Percentiles rank a stretch among this genome's conserved stretches.
phyloP scores from a whole-genome alignment of 2,329 filamentous ascomycete species.

The Claviceps pazoutovae region DNA sequence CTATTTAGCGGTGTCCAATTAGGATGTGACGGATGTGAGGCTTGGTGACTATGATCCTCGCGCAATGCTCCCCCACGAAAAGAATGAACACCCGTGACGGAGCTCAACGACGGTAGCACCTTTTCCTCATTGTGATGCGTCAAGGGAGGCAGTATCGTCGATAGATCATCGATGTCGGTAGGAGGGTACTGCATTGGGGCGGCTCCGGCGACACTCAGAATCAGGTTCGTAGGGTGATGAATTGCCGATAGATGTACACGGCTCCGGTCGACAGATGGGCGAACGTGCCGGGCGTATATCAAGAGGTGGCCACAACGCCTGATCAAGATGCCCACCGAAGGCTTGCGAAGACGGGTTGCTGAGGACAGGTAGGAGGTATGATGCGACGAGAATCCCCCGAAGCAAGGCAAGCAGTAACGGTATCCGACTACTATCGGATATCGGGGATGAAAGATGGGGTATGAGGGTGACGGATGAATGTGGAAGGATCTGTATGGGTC shows the following conservation, averaged over 20 bases:
- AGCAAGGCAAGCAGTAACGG: background rate
- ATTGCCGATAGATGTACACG: background rate
- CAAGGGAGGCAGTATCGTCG: conserved; percentile 13
- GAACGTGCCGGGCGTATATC: background rate
- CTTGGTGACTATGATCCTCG: conserved; percentile 6
- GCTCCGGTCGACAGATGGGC: background rate
- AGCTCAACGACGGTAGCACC: conserved; percentile 23
- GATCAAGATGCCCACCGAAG: too few relatives aligned
- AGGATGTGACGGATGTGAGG: conserved; percentile 15
- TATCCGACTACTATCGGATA: background rate
- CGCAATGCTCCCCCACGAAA: conserved; percentile 11
- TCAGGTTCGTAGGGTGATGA: background rate
- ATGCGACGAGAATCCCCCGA: background rate
- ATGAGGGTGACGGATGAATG: background rate
- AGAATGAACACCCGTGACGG: conserved; percentile 18
- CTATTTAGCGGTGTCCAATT: conserved; percentile 36
- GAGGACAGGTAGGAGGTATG: background rate
- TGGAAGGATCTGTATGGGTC: background rate
- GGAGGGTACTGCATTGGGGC: conserved; percentile 14
- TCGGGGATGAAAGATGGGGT: background rate
- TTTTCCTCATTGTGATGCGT: conserved; percentile 15
- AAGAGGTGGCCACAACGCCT: too few relatives aligned
- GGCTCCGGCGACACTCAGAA: background rate
- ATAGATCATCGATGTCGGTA: conserved; percentile 14
- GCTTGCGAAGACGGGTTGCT: background rate